phyloP scores from a whole-genome alignment of 768 basidiomycete genomes.

The Xanthoconium stramineum region DNA sequence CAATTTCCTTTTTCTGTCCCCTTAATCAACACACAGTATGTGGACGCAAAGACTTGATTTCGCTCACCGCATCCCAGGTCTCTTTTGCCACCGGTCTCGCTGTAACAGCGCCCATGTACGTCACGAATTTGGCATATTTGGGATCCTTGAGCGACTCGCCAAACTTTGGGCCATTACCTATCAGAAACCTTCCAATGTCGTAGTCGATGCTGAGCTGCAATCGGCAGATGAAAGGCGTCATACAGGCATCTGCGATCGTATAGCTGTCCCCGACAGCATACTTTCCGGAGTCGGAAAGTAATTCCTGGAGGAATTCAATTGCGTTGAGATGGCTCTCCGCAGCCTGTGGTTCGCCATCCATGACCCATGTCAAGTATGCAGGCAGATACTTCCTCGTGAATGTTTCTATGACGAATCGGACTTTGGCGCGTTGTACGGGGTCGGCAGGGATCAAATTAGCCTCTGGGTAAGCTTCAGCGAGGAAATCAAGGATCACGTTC shows the following conservation, averaged over 20 bases:
- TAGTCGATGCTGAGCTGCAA: conserved; percentile 40
- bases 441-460: conserved; percentile 47
- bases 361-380: conserved; percentile 33
- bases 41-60: too few species aligned
- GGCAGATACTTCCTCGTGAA: conserved; percentile 43
- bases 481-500: conserved; percentile 58
- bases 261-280: conserved; percentile 39
- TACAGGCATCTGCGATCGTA: conserved; percentile 57
- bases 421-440: conserved; percentile 51
- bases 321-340: too few species aligned
- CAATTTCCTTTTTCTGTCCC: neutral
- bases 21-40: neutral
- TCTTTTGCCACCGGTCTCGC: conserved; percentile 49
- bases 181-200: conserved; percentile 49
- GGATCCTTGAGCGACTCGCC: conserved; percentile 39
- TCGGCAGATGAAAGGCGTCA: conserved; percentile 56
- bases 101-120: conserved; percentile 46
- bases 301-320: neutral
- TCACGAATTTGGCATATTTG: conserved; percentile 45
- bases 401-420: conserved; percentile 60
- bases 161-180: conserved; percentile 44
- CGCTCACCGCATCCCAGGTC: conserved; percentile 48
- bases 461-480: conserved; percentile 52
- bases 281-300: conserved; percentile 46
- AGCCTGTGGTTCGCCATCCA: conserved; percentile 14